Percentiles rank a stretch among this genome's conserved stretches.
Evolutionary conservation across 2,329 filamentous ascomycete species (phyloP).

Genomic region (Verruconis gallopava): DNA sequence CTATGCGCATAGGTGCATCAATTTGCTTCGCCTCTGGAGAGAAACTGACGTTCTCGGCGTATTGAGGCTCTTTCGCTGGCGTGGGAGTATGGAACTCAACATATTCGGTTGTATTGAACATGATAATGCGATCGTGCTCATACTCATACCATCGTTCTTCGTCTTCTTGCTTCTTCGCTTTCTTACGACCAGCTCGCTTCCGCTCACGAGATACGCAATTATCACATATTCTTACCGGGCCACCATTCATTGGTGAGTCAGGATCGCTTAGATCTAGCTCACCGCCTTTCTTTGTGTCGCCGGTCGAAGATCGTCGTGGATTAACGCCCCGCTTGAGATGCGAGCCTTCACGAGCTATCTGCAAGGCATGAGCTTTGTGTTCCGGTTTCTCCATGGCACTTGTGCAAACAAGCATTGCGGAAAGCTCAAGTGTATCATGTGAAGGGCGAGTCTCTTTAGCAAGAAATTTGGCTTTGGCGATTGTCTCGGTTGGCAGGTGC

Average conservation of each 20-base stretch:
- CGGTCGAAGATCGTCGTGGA: conserved; percentile 22
- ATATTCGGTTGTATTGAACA: conserved; percentile 82
- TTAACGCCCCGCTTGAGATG: conserved; percentile 25
- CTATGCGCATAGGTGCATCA: conserved; percentile 85
- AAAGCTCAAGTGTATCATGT: conserved; percentile 65
- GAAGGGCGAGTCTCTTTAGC: conserved; percentile 57
- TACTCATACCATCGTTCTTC: conserved; percentile 71
- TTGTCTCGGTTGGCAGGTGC: conserved; percentile 77
- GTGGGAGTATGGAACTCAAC: conserved; percentile 63
- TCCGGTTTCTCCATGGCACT: conserved; percentile 73
- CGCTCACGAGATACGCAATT: conserved; percentile 88
- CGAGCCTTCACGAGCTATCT: conserved; percentile 29
- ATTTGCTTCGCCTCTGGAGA: conserved; percentile 54
- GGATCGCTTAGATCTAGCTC: conserved; percentile 46
- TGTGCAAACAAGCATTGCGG: conserved; percentile 75
- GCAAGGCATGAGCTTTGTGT: conserved; percentile 53
- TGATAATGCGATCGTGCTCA: conserved; percentile 68
- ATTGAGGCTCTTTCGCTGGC: conserved; percentile 31
- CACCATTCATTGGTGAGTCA: conserved; percentile 69
- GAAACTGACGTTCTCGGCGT: conserved; percentile 27
- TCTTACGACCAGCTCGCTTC: conserved; percentile 84
- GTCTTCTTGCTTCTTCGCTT: conserved; percentile 84
- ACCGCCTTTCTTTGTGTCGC: conserved; percentile 29
- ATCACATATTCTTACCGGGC: conserved; percentile 81
- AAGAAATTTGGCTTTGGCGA: conserved; percentile 86